Percentiles rank a stretch among this genome's conserved stretches.
phyloP scores from a whole-genome alignment of 2,329 filamentous ascomycete species.

The Polychaeton citri region DNA sequence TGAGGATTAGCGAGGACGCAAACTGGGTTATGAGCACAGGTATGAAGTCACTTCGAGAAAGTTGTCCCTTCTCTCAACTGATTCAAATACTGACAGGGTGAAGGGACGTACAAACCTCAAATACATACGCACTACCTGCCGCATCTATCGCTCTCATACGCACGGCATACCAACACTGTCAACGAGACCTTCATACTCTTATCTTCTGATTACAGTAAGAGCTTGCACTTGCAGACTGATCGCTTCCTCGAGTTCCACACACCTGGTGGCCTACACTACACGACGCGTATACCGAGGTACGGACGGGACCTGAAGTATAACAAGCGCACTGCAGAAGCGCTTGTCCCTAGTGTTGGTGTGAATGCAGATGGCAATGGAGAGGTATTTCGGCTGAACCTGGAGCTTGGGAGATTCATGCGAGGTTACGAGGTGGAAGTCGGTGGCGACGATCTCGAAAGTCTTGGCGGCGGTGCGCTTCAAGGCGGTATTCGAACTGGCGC shows the following conservation, averaged over 20 bases:
- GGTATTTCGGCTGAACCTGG: slow-evolving; percentile 83
- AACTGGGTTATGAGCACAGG: slow-evolving; percentile 96
- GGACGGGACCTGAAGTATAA: slow-evolving; percentile 84
- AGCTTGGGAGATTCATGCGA: slow-evolving; percentile 86
- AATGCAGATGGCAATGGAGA: slow-evolving; percentile 79
- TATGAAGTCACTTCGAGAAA: slow-evolving; percentile 25
- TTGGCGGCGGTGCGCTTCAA: slow-evolving; percentile 63
- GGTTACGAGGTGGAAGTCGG: slow-evolving; percentile 87
- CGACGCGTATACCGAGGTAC: slow-evolving; percentile 81
- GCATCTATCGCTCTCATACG: slow-evolving; percentile 84
- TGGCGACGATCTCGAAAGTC: slow-evolving; percentile 55
- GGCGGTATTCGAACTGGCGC: slow-evolving; percentile 74
- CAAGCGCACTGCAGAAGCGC: slow-evolving; percentile 64
- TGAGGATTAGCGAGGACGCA: slow-evolving; percentile 85
- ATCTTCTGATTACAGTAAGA: slow-evolving; percentile 86
- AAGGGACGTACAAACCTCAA: slow-evolving; percentile 59
- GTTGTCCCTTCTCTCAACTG: neutral
- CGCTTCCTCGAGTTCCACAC: slow-evolving; percentile 89
- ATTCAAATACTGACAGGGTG: slow-evolving; percentile 9
- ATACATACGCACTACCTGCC: slow-evolving; percentile 94
- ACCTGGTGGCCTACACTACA: slow-evolving; percentile 73
- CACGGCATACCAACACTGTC: slow-evolving; percentile 78
- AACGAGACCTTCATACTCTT: slow-evolving; percentile 87
- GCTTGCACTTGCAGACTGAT: slow-evolving; percentile 83
- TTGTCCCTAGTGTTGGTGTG: slow-evolving; percentile 77